phyloP scores from a whole-genome alignment of 345 rosid genomes.

The Euphorbia lathyris region DNA sequence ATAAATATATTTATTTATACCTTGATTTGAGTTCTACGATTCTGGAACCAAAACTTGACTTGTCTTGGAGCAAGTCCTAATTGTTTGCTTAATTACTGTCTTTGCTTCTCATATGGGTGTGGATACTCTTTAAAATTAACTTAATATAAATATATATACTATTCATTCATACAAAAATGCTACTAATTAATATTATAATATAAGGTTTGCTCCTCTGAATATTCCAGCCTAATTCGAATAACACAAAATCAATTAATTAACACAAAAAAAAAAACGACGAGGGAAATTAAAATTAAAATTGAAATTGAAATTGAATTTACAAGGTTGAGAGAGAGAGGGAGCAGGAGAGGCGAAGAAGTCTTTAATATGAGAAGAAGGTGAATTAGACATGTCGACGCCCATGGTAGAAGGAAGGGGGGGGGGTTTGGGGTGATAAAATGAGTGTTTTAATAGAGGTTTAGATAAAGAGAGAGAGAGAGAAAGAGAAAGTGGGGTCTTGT shows the following conservation, averaged over 20 bases:
- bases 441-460: constrained; percentile 26
- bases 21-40: constrained; percentile 96
- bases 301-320: constrained; percentile 29
- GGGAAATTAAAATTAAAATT: no score
- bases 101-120: constrained; percentile 97
- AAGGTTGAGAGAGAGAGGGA: constrained; percentile 90
- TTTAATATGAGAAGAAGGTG: constrained; percentile 67
- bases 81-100: constrained; percentile 91
- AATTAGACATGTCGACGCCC: constrained; percentile 86
- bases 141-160: background rate
- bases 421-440: constrained; percentile 20
- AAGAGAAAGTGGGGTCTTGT: constrained; percentile 46
- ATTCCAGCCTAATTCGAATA: constrained; percentile 66
- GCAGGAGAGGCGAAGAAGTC: constrained; percentile 97
- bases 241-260: background rate
- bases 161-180: background rate
- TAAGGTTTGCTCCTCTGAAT: constrained; percentile 53
- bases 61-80: constrained; percentile 93
- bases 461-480: no score
- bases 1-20: no score
- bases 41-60: constrained; percentile 99
- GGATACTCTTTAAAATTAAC: constrained; percentile 92
- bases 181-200: background rate
- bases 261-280: no score
- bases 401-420: constrained; percentile 43